Base-by-base conservation (phyloP, 2,329 filamentous ascomycete species). In the Pseudocercospora musae region DNA sequence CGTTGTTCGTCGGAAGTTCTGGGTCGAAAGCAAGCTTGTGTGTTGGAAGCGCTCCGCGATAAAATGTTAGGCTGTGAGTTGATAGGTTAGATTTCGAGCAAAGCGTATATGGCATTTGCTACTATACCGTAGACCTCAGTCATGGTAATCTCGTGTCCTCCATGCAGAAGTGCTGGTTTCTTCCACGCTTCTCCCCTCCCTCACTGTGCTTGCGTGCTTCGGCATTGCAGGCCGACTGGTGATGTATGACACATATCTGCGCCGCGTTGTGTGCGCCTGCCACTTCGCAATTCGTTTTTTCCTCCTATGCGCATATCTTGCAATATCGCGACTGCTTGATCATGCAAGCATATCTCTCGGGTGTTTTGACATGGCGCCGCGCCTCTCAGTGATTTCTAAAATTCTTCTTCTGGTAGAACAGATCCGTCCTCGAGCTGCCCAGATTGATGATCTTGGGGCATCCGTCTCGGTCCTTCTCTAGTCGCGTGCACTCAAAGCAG, bases 391-490 rank as follows among this genome's bases (percentile, higher is more conserved):
- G 83, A 81, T 87, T 87, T 69, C 85, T 78, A 73, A 87, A 87
- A 80, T 85, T 82, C 81, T 91, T 91, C 78, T 90, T 90, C 78
- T 89, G 86, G 76, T 89, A 87, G 70, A 88, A 86, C 79, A 98
- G 84, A 84, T 99, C 95, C 74, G 95, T 99, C 79, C 95, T 87
- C 62, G 90, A 95, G 82, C 91, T 96, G 46, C 95, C 95, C 74
- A 99, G 80, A 76, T 99, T 99, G 76, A 99, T 98, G 78, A 99
- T 99, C 86, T 99, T 99, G 58, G 95, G 95, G 78, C 95, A 99
- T 1, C 95, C 95, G 75, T 99, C 95, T 64, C 95, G 84, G 76
- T 99, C 95, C 80, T 98, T 99, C 77, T 99, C 95, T 15, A 99
- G 81, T 7, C 95, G 86, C 62, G 95, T 99, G 77, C 95, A 99